These are phyloP conservation scores for Rutstroemia sydowiana DNA, from an alignment of 2,329 filamentous ascomycete genomes.

Conservation along the genomic window DNA sequence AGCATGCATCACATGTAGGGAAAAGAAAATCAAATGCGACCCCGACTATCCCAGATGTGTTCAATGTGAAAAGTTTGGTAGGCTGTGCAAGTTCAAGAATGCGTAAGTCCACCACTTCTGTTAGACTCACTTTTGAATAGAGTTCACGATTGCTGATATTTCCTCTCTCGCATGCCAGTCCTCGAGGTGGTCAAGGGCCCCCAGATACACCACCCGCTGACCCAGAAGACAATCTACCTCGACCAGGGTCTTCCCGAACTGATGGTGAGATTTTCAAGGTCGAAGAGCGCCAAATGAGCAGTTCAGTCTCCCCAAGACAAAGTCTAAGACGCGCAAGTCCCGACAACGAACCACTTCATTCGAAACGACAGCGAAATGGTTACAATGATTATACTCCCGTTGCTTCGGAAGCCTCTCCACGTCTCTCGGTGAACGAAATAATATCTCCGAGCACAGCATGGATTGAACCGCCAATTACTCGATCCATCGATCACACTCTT, in stretches of 20 bases:
- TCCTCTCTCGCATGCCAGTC: constrained; percentile 31
- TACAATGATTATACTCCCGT: constrained; percentile 28
- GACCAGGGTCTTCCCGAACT: constrained; percentile 25
- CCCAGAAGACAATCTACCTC: constrained; percentile 23
- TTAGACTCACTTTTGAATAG: neutral
- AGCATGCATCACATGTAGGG: constrained; percentile 85
- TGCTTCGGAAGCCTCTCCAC: constrained; percentile 26
- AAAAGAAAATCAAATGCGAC: constrained; percentile 98
- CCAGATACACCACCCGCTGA: constrained; percentile 30
- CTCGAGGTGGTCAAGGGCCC: constrained; percentile 30
- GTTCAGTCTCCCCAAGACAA: constrained; percentile 25
- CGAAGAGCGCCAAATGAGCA: constrained; percentile 23
- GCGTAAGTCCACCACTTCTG: constrained; percentile 54
- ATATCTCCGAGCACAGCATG: constrained; percentile 19
- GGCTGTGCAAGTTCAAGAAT: constrained; percentile 77
- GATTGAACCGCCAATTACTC: constrained; percentile 14
- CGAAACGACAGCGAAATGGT: constrained; percentile 27
- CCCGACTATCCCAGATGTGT: constrained; percentile 81
- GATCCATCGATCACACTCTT: constrained; percentile 14
- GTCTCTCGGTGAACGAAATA: constrained; percentile 18
- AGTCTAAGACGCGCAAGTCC: constrained; percentile 22
- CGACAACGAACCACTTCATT: constrained; percentile 23
- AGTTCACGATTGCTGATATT: constrained; percentile 21
- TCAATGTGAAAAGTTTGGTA: constrained; percentile 86
- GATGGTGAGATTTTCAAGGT: constrained; percentile 25